Evolutionary conservation across 169 alveolate genomes (phyloP).

Genomic region (Babesia sp.): DNA sequence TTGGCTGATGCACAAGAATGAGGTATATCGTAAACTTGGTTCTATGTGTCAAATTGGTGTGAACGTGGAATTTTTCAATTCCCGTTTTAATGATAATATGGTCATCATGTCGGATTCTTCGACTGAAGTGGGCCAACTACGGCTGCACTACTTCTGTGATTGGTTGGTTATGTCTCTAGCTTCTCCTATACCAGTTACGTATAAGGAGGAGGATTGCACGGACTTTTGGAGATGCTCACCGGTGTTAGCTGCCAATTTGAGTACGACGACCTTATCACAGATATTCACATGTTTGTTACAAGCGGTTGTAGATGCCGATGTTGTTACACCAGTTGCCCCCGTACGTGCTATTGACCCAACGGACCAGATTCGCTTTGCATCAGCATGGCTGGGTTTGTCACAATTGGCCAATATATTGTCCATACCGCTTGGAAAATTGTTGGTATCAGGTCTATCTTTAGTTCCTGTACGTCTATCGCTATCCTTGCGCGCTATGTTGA

Average conservation of each 20-base stretch:
- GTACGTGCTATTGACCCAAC: not conserved
- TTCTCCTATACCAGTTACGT: not conserved
- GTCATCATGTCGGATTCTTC: constrained; percentile 26
- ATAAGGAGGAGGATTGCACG: not conserved
- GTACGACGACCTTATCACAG: constrained; percentile 15
- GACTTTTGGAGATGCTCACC: not conserved
- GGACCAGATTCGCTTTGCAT: not conserved
- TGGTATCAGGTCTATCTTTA: constrained; percentile 30
- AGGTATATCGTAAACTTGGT: not conserved
- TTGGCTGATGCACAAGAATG: constrained; percentile 4
- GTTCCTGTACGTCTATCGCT: constrained; percentile 1
- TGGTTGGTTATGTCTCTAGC: not conserved
- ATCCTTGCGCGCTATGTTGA: not conserved
- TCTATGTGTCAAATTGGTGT: not conserved
- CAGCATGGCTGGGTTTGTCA: not conserved
- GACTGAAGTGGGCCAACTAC: constrained; percentile 12
- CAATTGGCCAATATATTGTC: constrained; percentile 7
- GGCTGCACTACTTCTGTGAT: constrained; percentile 25
- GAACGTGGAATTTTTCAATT: not conserved
- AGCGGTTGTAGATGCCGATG: constrained; percentile 3
- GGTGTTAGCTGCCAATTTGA: not conserved
- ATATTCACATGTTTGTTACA: not conserved
- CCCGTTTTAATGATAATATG: constrained; percentile 17
- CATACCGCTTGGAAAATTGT: constrained; percentile 12
- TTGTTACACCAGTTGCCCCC: not conserved